A percentile compares a stretch with the other conserved stretches of the same genome.
Evolutionary conservation across 2,329 filamentous ascomycete species (phyloP).

Genomic region (Mariannaea sp.): DNA sequence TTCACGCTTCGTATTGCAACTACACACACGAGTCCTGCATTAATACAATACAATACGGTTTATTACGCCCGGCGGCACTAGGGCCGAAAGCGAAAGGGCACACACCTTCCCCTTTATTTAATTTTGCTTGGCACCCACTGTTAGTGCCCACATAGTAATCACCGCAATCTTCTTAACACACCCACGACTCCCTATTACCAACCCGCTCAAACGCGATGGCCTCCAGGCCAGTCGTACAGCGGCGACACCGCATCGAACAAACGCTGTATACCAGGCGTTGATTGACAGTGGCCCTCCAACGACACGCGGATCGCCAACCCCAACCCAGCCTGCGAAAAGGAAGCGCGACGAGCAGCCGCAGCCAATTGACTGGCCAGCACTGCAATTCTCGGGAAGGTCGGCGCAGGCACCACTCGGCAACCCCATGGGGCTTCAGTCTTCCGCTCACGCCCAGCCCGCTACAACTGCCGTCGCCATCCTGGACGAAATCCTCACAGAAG

Average conservation of each 20-base stretch:
- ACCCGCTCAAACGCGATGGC: neutral
- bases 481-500: no score
- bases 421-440: no score
- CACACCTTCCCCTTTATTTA: no score
- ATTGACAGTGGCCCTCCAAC: conserved; percentile 1
- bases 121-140: neutral
- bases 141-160: neutral
- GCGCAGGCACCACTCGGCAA: no score
- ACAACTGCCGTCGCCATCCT: no score
- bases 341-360: neutral
- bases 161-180: neutral
- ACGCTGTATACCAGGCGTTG: neutral
- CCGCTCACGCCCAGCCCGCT: no score
- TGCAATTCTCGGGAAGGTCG: neutral
- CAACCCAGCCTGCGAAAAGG: neutral
- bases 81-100: no score
- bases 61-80: no score
- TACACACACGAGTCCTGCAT: no score
- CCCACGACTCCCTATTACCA: neutral
- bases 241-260: neutral
- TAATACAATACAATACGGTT: no score
- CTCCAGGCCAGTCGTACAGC: neutral
- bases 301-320: neutral
- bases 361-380: neutral
- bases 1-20: no score